These are phyloP conservation scores for Aaosphaeria pasadenensis DNA, from an alignment of 2,329 filamentous ascomycete genomes.

Conservation along the genomic window DNA sequence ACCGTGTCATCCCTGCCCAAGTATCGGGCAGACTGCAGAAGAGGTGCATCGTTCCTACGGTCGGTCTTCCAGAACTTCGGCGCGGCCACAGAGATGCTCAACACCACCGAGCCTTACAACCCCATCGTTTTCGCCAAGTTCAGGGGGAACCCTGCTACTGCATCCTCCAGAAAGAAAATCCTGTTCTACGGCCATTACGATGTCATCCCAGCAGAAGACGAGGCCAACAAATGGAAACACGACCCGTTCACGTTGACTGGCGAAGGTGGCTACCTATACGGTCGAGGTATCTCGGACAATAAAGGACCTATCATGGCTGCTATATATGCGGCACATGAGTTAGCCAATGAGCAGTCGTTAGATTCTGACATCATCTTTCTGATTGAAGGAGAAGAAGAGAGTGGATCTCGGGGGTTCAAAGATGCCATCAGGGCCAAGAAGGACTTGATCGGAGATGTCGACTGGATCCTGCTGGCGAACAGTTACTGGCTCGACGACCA, in stretches of 20 bases:
- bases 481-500: slow-evolving; percentile 98
- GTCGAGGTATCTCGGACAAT: slow-evolving; percentile 95
- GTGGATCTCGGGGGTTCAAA: slow-evolving; percentile 85
- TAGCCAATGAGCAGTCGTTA: slow-evolving; percentile 78
- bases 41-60: slow-evolving; percentile 86
- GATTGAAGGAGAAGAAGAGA: slow-evolving; percentile 96
- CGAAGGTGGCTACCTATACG: slow-evolving; percentile 88
- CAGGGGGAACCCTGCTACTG: slow-evolving; percentile 66
- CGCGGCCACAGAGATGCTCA: slow-evolving; percentile 78
- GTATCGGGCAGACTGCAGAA: slow-evolving; percentile 86
- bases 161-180: slow-evolving; percentile 73
- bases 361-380: slow-evolving; percentile 89
- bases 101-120: slow-evolving; percentile 73
- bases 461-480: slow-evolving; percentile 94
- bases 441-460: slow-evolving; percentile 79
- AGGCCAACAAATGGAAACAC: slow-evolving; percentile 76
- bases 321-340: slow-evolving; percentile 86
- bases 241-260: slow-evolving; percentile 90
- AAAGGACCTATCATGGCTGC: slow-evolving; percentile 95
- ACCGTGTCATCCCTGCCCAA: slow-evolving; percentile 85
- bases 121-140: slow-evolving; percentile 94
- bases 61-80: slow-evolving; percentile 90
- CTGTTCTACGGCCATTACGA: slow-evolving; percentile 99
- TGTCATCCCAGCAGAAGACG: slow-evolving; percentile 85
- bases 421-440: slow-evolving; percentile 79